Evolutionary conservation across 306 rosid genomes (phyloP), one percentile per base, ranked within the genome.

Genomic region (Senna tora): DNA sequence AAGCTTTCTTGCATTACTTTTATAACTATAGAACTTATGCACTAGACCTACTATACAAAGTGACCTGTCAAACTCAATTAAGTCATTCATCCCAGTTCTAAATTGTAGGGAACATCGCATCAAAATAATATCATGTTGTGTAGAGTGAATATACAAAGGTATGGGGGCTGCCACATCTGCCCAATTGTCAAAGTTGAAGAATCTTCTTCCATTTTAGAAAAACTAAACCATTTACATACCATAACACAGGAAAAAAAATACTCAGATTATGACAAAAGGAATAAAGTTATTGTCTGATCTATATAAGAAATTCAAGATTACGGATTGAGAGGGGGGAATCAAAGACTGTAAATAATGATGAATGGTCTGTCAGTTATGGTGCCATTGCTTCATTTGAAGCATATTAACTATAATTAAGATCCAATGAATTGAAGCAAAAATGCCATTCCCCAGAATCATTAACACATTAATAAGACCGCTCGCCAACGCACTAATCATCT

Each of bases 361-460:
- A 9, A 5, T 13, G 6, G 33, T 19, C 14, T 30, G 28, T 12
- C 25, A 54, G n/a, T 8, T 7, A 25, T 25, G 2, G 25, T 22
- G 62, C 41, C 42, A 42, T 41, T 20, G n/a, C 63, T 53, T 32
- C 64, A 42, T 22, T 53, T 54, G 17, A 36, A 25, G 17, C 28
- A 41, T 7, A 15, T 17, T n/a, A 42, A n/a, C 7, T 25, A 43
- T 13, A 46, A 15, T 4, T 21, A 2, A 59, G 83, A 73, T 69
- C 77, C 68, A 69, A 38, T 69, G 38, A 34, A 45, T 61, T 47
- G 52, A 47, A 74, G 38, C 16, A 39, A 28, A 50, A 38, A 49
- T 47, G 70, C 3, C 60, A 67, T 30, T 10, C 13, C 28, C 38
- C 22, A 9, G 36, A 61, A 22, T 55, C 20, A 55, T 15, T 14